Evolutionary conservation across 495 filamentous ascomycete species (phyloP).

Genomic region (Tetracladium setigerum): DNA sequence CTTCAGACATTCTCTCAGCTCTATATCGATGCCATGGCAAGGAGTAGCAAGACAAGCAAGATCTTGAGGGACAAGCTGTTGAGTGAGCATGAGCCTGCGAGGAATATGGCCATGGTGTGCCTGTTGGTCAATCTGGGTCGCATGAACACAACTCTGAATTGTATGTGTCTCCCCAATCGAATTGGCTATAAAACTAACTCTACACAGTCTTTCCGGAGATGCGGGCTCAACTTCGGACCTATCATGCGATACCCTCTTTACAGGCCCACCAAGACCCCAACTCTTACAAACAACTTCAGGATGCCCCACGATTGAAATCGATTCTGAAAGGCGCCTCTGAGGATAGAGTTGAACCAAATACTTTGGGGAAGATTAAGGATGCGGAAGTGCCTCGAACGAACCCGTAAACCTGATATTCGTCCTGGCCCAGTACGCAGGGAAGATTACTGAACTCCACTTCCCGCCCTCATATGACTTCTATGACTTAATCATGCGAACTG

Average conservation of each 20-base stretch:
- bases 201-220: slow-evolving; percentile 92
- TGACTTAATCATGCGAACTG: slow-evolving; percentile 87
- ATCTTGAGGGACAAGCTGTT: slow-evolving; percentile 95
- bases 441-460: slow-evolving; percentile 91
- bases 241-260: slow-evolving; percentile 93
- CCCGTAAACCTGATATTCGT: slow-evolving; percentile 97
- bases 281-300: slow-evolving; percentile 95
- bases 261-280: slow-evolving; percentile 93
- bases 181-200: slow-evolving; percentile 23
- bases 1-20: slow-evolving; percentile 88
- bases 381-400: slow-evolving; percentile 74
- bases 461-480: slow-evolving; percentile 82
- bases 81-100: slow-evolving; percentile 81
- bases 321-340: slow-evolving; percentile 97
- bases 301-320: slow-evolving; percentile 91
- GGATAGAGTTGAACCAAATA: slow-evolving; percentile 79
- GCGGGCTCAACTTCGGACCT: slow-evolving; percentile 95
- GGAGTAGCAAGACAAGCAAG: slow-evolving; percentile 98
- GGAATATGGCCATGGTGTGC: slow-evolving; percentile 99
- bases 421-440: slow-evolving; percentile 81
- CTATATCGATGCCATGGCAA: slow-evolving; percentile 96
- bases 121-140: slow-evolving; percentile 92
- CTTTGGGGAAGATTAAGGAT: slow-evolving; percentile 72
- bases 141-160: slow-evolving; percentile 99
- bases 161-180: slow-evolving; percentile 39